Evolutionary conservation across 176 grass and related monocot species (phyloP).

Genomic region (Guadua angustifolia): DNA sequence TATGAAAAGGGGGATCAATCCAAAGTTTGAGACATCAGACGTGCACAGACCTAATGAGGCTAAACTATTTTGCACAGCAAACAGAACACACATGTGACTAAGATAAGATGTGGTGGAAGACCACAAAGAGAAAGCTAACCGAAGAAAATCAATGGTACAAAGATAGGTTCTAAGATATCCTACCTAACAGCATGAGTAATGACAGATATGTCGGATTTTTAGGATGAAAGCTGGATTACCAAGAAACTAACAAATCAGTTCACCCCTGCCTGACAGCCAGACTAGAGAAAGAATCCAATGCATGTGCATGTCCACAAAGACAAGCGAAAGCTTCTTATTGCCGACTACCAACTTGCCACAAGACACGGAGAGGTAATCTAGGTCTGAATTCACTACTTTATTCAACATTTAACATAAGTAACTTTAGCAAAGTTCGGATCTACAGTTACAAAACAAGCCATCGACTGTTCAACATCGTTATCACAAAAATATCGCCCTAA

Average conservation of each 20-base stretch:
- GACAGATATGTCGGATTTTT: constrained; percentile 38
- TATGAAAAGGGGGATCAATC: background rate
- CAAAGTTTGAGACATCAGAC: constrained; percentile 14
- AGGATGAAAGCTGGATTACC: constrained; percentile 1
- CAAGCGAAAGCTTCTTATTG: constrained; percentile 11
- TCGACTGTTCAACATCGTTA: constrained; percentile 33
- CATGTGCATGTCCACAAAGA: constrained; percentile 31
- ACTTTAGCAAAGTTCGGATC: constrained; percentile 46
- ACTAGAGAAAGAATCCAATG: constrained; percentile 49
- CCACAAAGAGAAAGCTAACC: constrained; percentile 30
- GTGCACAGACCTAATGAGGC: constrained; percentile 13
- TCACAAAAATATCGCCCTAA: constrained; percentile 33
- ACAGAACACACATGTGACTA: constrained; percentile 34
- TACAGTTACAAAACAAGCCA: constrained; percentile 36
- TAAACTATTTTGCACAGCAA: constrained; percentile 29
- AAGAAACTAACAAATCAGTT: constrained; percentile 54
- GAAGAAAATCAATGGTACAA: constrained; percentile 38
- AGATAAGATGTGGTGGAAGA: constrained; percentile 36
- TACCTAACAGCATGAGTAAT: constrained; percentile 40
- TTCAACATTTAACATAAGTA: background rate
- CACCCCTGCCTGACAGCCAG: background rate
- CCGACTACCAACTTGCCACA: constrained; percentile 37
- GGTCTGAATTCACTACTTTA: constrained; percentile 21
- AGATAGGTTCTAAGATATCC: constrained; percentile 50
- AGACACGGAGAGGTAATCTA: constrained; percentile 17